Conservation (phyloP, 2,329 filamentous ascomycete species). For the Elsinoe batatas region DNA sequence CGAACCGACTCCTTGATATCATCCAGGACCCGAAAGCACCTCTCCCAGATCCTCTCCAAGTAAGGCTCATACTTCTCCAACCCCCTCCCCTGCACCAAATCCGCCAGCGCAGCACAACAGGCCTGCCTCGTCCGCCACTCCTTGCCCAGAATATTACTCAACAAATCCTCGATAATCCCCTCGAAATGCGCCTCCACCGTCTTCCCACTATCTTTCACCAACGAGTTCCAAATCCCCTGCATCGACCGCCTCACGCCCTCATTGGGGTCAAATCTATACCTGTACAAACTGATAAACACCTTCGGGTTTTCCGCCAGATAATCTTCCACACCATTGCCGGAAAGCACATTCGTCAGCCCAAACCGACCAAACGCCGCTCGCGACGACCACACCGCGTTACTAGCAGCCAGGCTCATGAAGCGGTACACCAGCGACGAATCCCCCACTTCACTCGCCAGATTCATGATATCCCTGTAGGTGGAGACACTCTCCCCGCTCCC, state of each 20-base stretch:
- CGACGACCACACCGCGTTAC: constrained; percentile 96
- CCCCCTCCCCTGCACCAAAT: constrained; percentile 72
- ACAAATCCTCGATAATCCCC: constrained; percentile 75
- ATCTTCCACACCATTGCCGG: constrained; percentile 54
- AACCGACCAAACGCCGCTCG: constrained; percentile 91
- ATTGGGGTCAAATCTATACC: constrained; percentile 93
- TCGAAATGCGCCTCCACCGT: constrained; percentile 78
- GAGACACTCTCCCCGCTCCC: constrained; percentile 76
- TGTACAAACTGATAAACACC: constrained; percentile 86
- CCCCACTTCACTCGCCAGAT: constrained; percentile 87
- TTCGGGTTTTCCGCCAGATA: constrained; percentile 76
- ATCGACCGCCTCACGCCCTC: constrained; percentile 86
- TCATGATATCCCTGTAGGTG: constrained; percentile 96
- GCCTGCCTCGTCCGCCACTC: constrained; percentile 93
- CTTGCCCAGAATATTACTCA: constrained; percentile 75
- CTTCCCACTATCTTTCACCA: constrained; percentile 77
- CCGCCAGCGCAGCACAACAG: constrained; percentile 79
- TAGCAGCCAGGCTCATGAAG: constrained; percentile 94
- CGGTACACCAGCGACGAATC: constrained; percentile 95
- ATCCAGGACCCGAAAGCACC: constrained; percentile 83
- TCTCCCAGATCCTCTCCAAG: constrained; percentile 73
- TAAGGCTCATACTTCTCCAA: constrained; percentile 64
- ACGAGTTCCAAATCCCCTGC: constrained; percentile 93
- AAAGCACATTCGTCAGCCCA: constrained; percentile 82
- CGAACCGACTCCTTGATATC: constrained; percentile 92